Evolutionary conservation across 1,284 basidiomycete species (phyloP).

Genomic region (Pseudozyma tsukubaensis): DNA sequence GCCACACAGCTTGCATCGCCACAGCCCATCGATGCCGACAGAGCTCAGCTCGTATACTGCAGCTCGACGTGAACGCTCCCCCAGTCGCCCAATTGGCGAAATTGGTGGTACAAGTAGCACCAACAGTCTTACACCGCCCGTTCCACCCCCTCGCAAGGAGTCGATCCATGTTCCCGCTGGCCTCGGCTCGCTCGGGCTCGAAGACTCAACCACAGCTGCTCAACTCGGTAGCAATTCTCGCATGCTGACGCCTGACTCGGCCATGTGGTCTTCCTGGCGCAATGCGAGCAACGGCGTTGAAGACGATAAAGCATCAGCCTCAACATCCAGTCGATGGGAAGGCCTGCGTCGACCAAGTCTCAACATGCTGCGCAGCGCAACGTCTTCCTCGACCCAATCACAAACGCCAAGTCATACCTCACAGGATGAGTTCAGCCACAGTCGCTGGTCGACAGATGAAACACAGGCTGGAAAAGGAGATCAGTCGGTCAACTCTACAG

Average conservation of each 20-base stretch:
- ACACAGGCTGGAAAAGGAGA: constrained; percentile 1
- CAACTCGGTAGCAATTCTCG: constrained; percentile 7
- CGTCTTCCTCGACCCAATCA: constrained; percentile 31
- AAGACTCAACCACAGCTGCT: neutral
- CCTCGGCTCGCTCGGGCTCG: neutral
- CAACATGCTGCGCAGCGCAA: constrained; percentile 38
- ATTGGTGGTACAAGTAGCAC: constrained; percentile 15
- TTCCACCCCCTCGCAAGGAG: constrained; percentile 44
- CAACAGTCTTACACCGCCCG: constrained; percentile 17
- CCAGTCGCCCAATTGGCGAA: neutral
- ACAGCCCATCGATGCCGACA: constrained; percentile 44
- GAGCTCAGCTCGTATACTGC: constrained; percentile 33
- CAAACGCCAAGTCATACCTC: constrained; percentile 28
- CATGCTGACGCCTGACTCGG: constrained; percentile 27
- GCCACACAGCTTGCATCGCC: constrained; percentile 26
- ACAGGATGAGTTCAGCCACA: constrained; percentile 12
- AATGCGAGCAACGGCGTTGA: constrained; percentile 1
- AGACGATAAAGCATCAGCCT: constrained; percentile 10
- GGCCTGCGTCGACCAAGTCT: constrained; percentile 35
- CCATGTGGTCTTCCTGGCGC: constrained; percentile 22
- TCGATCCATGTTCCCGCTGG: constrained; percentile 21
- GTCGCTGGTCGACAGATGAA: constrained; percentile 29
- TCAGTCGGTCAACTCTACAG: neutral
- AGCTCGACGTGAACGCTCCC: constrained; percentile 11
- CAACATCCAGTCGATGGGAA: constrained; percentile 29